These are phyloP conservation scores for Polymyxa betae DNA, from an alignment of 208 protist genomes.

Conservation along the genomic window DNA sequence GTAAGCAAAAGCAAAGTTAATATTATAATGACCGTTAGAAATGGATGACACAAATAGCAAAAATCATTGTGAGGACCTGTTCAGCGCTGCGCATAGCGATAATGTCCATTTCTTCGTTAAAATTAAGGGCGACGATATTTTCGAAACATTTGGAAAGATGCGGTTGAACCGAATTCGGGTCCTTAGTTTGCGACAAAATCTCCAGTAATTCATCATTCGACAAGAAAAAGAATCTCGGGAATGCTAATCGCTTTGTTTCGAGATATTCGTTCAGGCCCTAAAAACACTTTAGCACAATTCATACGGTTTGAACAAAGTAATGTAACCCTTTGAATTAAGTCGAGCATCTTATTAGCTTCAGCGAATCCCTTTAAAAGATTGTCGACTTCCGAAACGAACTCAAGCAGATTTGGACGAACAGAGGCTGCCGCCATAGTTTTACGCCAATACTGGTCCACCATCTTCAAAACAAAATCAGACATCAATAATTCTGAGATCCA, in stretches of 20 bases:
- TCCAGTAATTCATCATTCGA: constrained; percentile 96
- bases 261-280: constrained; percentile 83
- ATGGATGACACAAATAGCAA: not conserved
- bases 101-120: constrained; percentile 79
- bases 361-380: constrained; percentile 13
- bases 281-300: not conserved
- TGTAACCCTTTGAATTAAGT: constrained; percentile 39
- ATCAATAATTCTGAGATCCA: constrained; percentile 10
- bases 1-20: too few species aligned
- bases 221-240: constrained; percentile 88
- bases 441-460: constrained; percentile 57
- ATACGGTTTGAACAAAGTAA: not conserved
- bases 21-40: not conserved
- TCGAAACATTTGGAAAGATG: constrained; percentile 97
- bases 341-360: constrained; percentile 42
- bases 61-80: not conserved
- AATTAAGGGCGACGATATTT: constrained; percentile 78
- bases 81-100: constrained; percentile 69
- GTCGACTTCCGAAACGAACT: constrained; percentile 47
- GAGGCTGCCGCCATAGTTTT: constrained; percentile 51
- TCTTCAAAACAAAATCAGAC: not conserved
- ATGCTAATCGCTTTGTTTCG: constrained; percentile 81
- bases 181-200: constrained; percentile 94
- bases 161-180: constrained; percentile 92
- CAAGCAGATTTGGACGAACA: constrained; percentile 15